Percentiles rank a stretch among this genome's conserved stretches.
Evolutionary conservation across 192 early-diverging fungal genomes (phyloP).

Genomic region (Gigaspora rosea): DNA sequence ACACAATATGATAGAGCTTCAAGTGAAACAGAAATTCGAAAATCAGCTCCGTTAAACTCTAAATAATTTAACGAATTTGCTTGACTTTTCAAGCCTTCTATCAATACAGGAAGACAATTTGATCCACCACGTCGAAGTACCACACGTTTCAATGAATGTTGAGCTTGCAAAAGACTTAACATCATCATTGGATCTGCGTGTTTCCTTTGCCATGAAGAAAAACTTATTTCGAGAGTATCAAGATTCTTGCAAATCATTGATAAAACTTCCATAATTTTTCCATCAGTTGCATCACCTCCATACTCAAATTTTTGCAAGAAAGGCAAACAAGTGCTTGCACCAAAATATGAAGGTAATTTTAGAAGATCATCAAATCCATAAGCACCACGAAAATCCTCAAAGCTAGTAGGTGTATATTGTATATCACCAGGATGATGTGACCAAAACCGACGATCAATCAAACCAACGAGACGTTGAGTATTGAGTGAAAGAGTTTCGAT

Average conservation of each 20-base stretch:
- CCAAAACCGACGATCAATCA: slow-evolving; percentile 13
- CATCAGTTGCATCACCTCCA: slow-evolving; percentile 3
- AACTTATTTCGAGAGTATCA: slow-evolving; percentile 9
- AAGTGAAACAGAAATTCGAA: slow-evolving; percentile 1
- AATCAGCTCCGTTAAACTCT: slow-evolving; percentile 14
- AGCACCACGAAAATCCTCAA: slow-evolving; percentile 12
- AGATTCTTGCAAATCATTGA: neutral
- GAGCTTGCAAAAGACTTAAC: slow-evolving; percentile 7
- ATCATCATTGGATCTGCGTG: slow-evolving; percentile 8
- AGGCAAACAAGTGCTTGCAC: neutral
- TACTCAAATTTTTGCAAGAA: slow-evolving; percentile 15
- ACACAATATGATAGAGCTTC: neutral
- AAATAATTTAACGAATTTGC: slow-evolving; percentile 10
- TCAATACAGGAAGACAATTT: neutral
- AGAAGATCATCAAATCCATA: slow-evolving; percentile 16
- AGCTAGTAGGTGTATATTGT: slow-evolving; percentile 20
- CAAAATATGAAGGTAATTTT: neutral
- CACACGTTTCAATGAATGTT: slow-evolving; percentile 5
- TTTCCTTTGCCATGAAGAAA: slow-evolving; percentile 20
- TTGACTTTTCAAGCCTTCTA: slow-evolving; percentile 1
- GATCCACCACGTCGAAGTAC: slow-evolving; percentile 1
- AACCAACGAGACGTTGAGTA: slow-evolving; percentile 3
- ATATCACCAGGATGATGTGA: slow-evolving; percentile 13
- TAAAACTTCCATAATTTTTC: slow-evolving; percentile 19
- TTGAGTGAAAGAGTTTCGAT: slow-evolving; percentile 4